Percentiles rank a stretch among this genome's conserved stretches.
phyloP scores from a whole-genome alignment of 148 eudicot species.

The Polygonum maritimum region DNA sequence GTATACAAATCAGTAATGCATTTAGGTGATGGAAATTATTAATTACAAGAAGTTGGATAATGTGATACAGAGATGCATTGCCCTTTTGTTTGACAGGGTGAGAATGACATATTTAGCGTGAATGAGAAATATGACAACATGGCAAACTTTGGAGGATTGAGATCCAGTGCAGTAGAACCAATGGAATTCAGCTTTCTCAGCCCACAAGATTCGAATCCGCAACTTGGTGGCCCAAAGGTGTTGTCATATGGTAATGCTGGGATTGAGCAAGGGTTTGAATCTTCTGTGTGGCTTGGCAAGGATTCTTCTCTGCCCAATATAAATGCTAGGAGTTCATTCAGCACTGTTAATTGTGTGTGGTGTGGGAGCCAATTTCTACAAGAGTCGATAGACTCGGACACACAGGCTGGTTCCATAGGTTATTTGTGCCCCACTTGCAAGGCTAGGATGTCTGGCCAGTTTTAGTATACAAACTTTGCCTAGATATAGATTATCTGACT shows the following conservation, averaged over 20 bases:
- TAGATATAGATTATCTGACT: background rate
- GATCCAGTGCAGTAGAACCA: constrained; percentile 50
- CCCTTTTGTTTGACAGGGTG: constrained; percentile 30
- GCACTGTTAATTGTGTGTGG: constrained; percentile 58
- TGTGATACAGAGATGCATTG: background rate
- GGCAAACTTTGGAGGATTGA: constrained; percentile 38
- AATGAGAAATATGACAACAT: constrained; percentile 38
- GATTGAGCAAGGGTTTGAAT: constrained; percentile 55
- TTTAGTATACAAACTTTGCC: constrained; percentile 20
- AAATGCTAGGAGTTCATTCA: constrained; percentile 30
- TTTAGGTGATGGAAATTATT: too few species aligned
- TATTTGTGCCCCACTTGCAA: constrained; percentile 74
- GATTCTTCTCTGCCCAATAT: constrained; percentile 41
- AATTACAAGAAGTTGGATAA: background rate
- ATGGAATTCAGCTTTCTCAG: constrained; percentile 86
- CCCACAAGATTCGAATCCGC: constrained; percentile 43
- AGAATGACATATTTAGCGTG: constrained; percentile 35
- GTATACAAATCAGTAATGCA: too few species aligned
- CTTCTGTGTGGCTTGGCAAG: constrained; percentile 69
- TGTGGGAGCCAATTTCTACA: constrained; percentile 69
- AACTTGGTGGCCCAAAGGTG: constrained; percentile 46
- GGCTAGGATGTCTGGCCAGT: constrained; percentile 54
- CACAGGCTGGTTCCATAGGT: constrained; percentile 67
- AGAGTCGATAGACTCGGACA: constrained; percentile 39
- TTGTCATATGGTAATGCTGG: constrained; percentile 32